A percentile compares a stretch with the other conserved stretches of the same genome.
These are phyloP conservation scores for Claviceps pusilla DNA, from an alignment of 2,329 filamentous ascomycete genomes.

Conservation along the genomic window DNA sequence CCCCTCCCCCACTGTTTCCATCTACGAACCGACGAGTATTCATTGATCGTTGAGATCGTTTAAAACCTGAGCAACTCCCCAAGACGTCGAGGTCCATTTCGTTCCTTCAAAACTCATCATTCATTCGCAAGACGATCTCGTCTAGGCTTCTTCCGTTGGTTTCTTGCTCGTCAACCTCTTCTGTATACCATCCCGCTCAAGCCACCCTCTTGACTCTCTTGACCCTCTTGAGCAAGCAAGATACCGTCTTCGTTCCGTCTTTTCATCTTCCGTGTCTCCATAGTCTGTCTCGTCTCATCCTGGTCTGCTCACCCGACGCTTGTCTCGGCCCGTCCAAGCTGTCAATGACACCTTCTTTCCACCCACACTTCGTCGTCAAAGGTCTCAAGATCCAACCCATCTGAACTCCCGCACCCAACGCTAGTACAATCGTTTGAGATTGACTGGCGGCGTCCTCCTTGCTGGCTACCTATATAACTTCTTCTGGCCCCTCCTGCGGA, in stretches of 20 bases:
- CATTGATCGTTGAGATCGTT: slow-evolving; percentile 3
- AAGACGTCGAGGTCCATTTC: background rate
- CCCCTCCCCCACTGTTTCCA: background rate
- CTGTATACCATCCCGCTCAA: background rate
- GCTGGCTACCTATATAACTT: background rate
- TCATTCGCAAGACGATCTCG: background rate
- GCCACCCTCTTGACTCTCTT: background rate
- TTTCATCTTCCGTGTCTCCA: background rate
- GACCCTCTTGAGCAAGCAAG: background rate
- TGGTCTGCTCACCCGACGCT: background rate
- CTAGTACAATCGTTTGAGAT: background rate
- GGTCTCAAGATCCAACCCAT: background rate
- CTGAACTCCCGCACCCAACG: background rate
- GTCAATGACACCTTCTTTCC: background rate
- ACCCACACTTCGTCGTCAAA: background rate
- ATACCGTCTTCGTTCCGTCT: background rate
- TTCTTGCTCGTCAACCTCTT: background rate
- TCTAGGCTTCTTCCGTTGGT: background rate
- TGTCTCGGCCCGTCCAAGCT: background rate
- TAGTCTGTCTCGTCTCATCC: background rate
- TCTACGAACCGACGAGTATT: background rate
- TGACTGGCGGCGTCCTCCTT: background rate
- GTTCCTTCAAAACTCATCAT: background rate
- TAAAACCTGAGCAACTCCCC: slow-evolving; percentile 4
- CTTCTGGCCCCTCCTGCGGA: background rate